Base-by-base conservation (phyloP, 2,329 filamentous ascomycete species). In the Pseudopyricularia javanii region DNA sequence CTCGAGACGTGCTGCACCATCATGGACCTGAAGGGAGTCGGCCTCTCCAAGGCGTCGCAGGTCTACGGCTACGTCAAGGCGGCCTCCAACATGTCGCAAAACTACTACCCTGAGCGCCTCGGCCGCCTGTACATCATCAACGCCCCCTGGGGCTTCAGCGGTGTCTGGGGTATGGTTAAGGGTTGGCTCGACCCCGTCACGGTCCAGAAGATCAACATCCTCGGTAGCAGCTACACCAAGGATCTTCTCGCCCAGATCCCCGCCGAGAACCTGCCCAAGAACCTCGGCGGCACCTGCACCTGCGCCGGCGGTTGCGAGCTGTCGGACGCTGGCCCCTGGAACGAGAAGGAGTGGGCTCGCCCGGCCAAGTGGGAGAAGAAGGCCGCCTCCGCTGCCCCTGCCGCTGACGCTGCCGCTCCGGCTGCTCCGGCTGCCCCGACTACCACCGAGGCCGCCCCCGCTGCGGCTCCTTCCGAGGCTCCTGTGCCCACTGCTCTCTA, bases 81-180 rank as follows among this genome's bases (percentile, higher is more conserved):
- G 66, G 90, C 89, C 47, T 93, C 89, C 33, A 83, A 75, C 67
- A 88, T 98, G 72, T 95, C 88, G 59, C 93, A 97, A 73, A 95
- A 97, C 80, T 95, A 97, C 82, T 98, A 98, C 74, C 93, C 93
- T 7, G 93, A 98, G 78, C 88, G 93, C 55, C 78, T 98, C 55
- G 93, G 93, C 64, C 91, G 90, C 72, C 79, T 98, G 66, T 98
- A 95, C 78, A 74, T 98, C 62, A 96, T 98, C 82, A 98, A 98
- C 72, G 88, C 91, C 3, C 90, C 90, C 20, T 97, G 91, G 91
- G 91, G 91, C 26, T 97, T 97, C 78, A 85, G 85, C 56, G 79
- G 79, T 60, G 86, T 90, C 57, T 98, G 93, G 79, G 78, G 73
- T 66, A 78, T 94, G 54, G 80, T 97, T 70, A 96, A 94, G 79